phyloP scores from a whole-genome alignment of 306 rosid species.

The Cyclanthera cordifolia region DNA sequence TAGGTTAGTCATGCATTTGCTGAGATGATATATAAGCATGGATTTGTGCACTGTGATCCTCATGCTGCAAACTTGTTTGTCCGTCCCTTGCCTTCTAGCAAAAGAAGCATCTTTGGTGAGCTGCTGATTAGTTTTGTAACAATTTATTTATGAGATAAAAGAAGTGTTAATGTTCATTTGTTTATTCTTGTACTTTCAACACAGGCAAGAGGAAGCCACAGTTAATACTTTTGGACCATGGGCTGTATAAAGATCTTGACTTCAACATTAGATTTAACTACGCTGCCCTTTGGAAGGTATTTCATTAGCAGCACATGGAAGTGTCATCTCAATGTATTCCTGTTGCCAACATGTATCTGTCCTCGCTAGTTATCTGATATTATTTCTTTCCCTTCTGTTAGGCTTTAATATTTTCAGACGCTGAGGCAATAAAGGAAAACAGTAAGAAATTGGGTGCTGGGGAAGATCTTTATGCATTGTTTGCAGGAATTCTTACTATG shows the following conservation, averaged over 20 bases:
- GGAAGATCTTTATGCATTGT: constrained; percentile 79
- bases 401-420: constrained; percentile 78
- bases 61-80: constrained; percentile 88
- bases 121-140: not conserved
- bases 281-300: constrained; percentile 90
- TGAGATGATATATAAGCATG: constrained; percentile 97
- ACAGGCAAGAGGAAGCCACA: constrained; percentile 88
- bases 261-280: constrained; percentile 56
- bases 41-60: constrained; percentile 98
- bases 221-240: constrained; percentile 82
- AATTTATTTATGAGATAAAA: not conserved
- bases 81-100: constrained; percentile 67
- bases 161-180: not conserved
- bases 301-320: not conserved
- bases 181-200: not conserved
- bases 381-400: constrained; percentile 7
- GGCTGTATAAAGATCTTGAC: constrained; percentile 90
- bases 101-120: constrained; percentile 55
- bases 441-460: constrained; percentile 94
- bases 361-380: constrained; percentile 5
- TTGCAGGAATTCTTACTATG: constrained; percentile 95
- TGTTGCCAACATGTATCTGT: not conserved
- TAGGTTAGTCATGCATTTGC: constrained; percentile 93
- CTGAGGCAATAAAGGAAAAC: constrained; percentile 63
- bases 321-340: not conserved